Evolutionary conservation across 2,329 filamentous ascomycete genomes (phyloP).

Genomic region (Dendrostoma leiphaemia): DNA sequence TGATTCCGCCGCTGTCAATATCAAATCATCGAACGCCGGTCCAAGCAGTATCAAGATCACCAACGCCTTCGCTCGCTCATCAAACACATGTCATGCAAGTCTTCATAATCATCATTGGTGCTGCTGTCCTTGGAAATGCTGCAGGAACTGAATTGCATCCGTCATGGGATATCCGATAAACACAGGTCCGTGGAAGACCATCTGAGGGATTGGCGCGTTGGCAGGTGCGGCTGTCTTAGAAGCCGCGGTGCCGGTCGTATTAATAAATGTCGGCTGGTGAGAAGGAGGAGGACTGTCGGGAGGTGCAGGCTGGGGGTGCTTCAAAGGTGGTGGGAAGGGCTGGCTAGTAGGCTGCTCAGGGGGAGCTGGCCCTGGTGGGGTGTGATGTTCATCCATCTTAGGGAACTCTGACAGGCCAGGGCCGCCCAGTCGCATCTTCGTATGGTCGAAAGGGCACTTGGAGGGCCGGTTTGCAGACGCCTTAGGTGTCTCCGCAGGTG

Average conservation of each 20-base stretch:
- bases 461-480: slow-evolving; percentile 25
- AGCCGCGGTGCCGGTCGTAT: slow-evolving; percentile 31
- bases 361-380: not conserved
- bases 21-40: not conserved
- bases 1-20: not conserved
- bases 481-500: slow-evolving; percentile 22
- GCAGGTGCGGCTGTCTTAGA: slow-evolving; percentile 28
- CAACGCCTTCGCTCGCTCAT: slow-evolving; percentile 15
- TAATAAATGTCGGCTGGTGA: slow-evolving; percentile 52
- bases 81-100: not conserved
- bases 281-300: slow-evolving; percentile 28
- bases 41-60: not conserved
- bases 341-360: slow-evolving; percentile 6
- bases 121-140: slow-evolving; percentile 47
- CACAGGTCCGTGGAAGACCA: slow-evolving; percentile 90
- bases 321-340: slow-evolving; percentile 21
- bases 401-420: slow-evolving; percentile 16
- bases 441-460: slow-evolving; percentile 56
- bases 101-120: slow-evolving; percentile 13
- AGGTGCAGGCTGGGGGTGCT: slow-evolving; percentile 22
- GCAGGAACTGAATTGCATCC: slow-evolving; percentile 74
- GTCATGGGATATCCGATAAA: slow-evolving; percentile 90
- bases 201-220: slow-evolving; percentile 50
- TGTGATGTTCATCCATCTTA: slow-evolving; percentile 18
- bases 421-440: slow-evolving; percentile 24